Conservation (phyloP, 805 yeast genomes). For the Isabelozyma pseudorhagii region DNA sequence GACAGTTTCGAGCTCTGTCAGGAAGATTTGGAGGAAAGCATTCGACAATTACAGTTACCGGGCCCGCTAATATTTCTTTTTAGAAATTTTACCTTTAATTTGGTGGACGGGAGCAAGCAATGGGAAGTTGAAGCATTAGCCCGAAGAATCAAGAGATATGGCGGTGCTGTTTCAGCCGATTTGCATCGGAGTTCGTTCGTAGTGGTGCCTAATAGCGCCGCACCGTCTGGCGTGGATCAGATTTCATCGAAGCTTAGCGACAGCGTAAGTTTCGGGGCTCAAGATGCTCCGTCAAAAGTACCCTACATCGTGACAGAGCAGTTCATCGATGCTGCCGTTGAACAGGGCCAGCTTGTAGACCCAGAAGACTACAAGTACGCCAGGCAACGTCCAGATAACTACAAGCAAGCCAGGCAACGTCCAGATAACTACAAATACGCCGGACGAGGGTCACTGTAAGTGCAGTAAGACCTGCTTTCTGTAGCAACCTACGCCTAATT, state of each 20-base stretch:
- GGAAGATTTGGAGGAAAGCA: constrained; percentile 9
- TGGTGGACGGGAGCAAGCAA: constrained; percentile 13
- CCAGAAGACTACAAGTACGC: constrained; percentile 22
- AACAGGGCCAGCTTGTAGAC: constrained; percentile 21
- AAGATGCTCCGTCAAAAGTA: constrained; percentile 10
- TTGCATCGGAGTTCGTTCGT: constrained; percentile 32
- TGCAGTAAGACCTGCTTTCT: too few relatives aligned
- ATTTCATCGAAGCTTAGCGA: constrained; percentile 10
- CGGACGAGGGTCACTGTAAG: too few relatives aligned
- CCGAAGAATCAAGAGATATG: constrained; percentile 44
- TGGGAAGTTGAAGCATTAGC: constrained; percentile 6
- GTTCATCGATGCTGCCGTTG: constrained; percentile 30
- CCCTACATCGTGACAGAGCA: constrained; percentile 33
- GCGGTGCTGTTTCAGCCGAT: constrained; percentile 25
- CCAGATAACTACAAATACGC: too few relatives aligned
- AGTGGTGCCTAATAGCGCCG: constrained; percentile 23
- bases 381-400: constrained; percentile 5
- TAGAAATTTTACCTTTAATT: constrained; percentile 26
- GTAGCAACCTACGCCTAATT: too few relatives aligned
- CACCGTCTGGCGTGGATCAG: constrained; percentile 6
- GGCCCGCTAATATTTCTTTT: constrained; percentile 32
- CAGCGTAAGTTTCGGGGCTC: background rate
- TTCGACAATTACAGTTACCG: constrained; percentile 4
- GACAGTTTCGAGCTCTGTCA: constrained; percentile 5
- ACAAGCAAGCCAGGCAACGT: constrained; percentile 5